Base-by-base conservation (phyloP, 179 eudicot species). In the Beta lomatogona region DNA sequence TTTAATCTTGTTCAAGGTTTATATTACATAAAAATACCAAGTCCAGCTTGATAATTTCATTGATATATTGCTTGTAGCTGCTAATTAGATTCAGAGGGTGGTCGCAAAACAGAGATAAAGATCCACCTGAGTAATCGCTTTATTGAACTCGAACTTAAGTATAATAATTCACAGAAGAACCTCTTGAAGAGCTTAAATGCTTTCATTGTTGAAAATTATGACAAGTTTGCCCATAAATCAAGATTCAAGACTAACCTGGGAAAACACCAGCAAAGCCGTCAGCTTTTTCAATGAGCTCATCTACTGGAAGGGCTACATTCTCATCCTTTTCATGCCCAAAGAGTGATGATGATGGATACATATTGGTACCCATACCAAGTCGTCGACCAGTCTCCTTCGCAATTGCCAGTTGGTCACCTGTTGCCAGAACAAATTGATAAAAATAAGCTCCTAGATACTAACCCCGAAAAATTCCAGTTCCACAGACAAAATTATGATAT, bases 221-320 rank as follows among this genome's bases (percentile, higher is more conserved):
- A 19, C 5, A 64, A 19, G 13, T 21, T 52, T 22, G 21, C 67
- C 53, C 58, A 73, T 44, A 46, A 14, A 36, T 22, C 31, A 10
- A 31, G 14, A 82, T 81, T 22, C 31, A 10, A 31, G 14, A 82
- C 82, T 80, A 82, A 93, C 97, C 97, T 53, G 97, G 97, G 86
- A 92, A 93, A 48, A 92, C 97, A 54, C 96, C 97, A 79, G 97
- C 97, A 85, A 93, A 93, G 53, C 97, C 98, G 86, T 92, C 98
- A 71, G 95, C 94, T 78, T 90, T 89, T 79, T 93, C 97, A 79
- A 93, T 88, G 15, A 92, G 88, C 81, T 90, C 95, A 80, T 92
- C 95, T 28, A 93, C 87, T 2, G 93, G 97, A 80, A 93, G 90
- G 54, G 83, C 85, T 70, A 88, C 90, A 80, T 59, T 31, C 80